Conservation (phyloP, 164 flowering plant species). For the Saururus chinensis region DNA sequence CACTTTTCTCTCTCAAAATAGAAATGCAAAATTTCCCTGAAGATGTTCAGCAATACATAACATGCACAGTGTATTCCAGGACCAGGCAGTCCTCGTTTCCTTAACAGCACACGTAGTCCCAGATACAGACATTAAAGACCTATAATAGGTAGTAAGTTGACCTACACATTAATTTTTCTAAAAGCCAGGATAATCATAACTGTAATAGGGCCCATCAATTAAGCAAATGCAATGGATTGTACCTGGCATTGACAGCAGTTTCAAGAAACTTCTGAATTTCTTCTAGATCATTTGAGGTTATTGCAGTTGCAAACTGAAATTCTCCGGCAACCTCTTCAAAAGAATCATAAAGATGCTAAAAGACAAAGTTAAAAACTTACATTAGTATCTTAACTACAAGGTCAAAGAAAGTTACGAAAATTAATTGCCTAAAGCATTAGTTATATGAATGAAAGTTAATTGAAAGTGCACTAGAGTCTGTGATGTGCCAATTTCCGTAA, state of each 20-base stretch:
- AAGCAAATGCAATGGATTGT: slow-evolving; percentile 1
- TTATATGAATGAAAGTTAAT: too few species aligned
- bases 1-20: too few species aligned
- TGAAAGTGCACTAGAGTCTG: neutral
- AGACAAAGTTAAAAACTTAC: neutral
- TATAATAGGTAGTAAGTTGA: too few species aligned
- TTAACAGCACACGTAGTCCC: too few species aligned
- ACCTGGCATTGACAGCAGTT: slow-evolving; percentile 68
- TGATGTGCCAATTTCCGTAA: neutral
- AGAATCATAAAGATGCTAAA: slow-evolving; percentile 74
- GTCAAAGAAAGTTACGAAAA: neutral
- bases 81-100: too few species aligned
- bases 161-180: too few species aligned
- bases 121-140: too few species aligned
- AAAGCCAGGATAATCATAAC: too few species aligned
- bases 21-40: too few species aligned
- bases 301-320: slow-evolving; percentile 80
- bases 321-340: slow-evolving; percentile 75
- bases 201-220: neutral
- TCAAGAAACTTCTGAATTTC: slow-evolving; percentile 93
- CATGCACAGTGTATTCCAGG: too few species aligned
- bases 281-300: slow-evolving; percentile 79
- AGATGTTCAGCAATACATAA: too few species aligned
- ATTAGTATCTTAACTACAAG: neutral
- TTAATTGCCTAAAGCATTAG: neutral